Evolutionary conservation across 345 rosid species (phyloP), one percentile per base, ranked within the genome.

Genomic region (Leavenworthia alabamica): DNA sequence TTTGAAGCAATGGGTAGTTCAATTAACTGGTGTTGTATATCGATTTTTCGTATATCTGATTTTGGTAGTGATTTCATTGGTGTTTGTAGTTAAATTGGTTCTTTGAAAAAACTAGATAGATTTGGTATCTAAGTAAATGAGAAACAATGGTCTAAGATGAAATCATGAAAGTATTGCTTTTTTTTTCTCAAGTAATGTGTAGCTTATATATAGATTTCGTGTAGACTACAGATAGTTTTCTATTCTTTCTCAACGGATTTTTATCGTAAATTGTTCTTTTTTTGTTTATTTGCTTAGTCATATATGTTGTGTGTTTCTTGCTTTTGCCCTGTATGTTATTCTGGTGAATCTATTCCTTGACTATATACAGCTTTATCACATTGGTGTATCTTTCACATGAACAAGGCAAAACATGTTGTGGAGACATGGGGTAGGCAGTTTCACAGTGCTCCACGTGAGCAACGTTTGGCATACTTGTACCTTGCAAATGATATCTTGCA

Each of bases 371-470:
- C 99, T 78, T 77, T 93, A 51, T 93, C 99, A 5, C 96, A 93
- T 61, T 93, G 97, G 97, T 89, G 99, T 68, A 93, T 93, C 69
- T 93, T 89, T 55, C 99, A 93, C 68, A 89, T 93, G 99, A 81
- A 90, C 74, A 93, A 90, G 74, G 96, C 97, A 12, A 89, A 81
- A 55, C 90, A 86, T 77, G 97, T 93, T 73, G 96, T 90, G 10
- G 99, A 93, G 72, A 90, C 97, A 67, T 93, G 99, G 99, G 89
- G 73, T 23, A 87, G 76, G 62, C 92, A 87, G 66, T 93, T 87
- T 64, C 95, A 90, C 66, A 77, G 80, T 70, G 78, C 99, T 19
- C 92, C 96, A 10, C 84, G 78, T 46, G 97, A 93, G 58, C 95
- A 79, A 45, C 80, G 97, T 57, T 73, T 93, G 84, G 94, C 97